Conservation (phyloP, 257 asterid genomes). For the Solanum microdontum region DNA sequence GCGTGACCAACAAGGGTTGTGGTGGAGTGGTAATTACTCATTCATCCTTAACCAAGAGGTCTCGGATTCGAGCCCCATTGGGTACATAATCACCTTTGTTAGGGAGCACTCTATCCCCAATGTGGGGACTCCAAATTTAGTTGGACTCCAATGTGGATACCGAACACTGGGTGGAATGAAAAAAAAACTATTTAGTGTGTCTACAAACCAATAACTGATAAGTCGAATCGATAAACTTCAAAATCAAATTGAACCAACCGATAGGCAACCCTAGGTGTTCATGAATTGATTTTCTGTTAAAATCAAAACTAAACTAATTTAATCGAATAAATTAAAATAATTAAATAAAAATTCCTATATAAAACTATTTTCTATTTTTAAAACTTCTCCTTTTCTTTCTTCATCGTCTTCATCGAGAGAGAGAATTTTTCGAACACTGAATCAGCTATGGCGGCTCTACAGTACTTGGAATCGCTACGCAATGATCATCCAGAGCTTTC, state of each 20-base stretch:
- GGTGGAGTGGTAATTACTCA: fast-evolving
- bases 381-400: not conserved
- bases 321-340: no score
- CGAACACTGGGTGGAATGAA: no score
- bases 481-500: constrained; percentile 77
- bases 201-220: not conserved
- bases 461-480: constrained; percentile 61
- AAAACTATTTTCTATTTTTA: not conserved
- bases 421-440: not conserved
- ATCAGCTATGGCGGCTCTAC: constrained; percentile 67
- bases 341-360: not conserved
- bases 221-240: not conserved
- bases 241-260: not conserved
- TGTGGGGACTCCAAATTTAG: no score
- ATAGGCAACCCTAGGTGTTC: not conserved
- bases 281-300: not conserved
- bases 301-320: no score
- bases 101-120: no score
- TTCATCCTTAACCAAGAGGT: no score
- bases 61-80: fast-evolving
- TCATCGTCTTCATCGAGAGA: not conserved
- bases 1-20: not conserved
- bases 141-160: fast-evolving
- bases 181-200: no score
- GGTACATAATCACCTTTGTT: not conserved